Evolutionary conservation across 2,329 filamentous ascomycete genomes (phyloP).

Genomic region (Paracoccidioides lutzii): DNA sequence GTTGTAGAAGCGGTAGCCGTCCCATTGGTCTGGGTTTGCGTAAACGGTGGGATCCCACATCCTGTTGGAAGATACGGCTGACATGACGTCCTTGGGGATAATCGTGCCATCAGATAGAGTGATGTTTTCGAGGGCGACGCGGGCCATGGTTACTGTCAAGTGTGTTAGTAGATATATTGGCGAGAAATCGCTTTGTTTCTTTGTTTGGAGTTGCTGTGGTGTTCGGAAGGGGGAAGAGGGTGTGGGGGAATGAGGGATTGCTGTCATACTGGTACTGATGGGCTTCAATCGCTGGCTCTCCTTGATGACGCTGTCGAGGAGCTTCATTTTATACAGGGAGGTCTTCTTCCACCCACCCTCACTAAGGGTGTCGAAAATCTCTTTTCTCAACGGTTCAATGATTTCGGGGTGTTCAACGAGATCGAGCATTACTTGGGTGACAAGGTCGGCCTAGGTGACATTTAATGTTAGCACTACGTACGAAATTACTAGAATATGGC

Average conservation of each 20-base stretch:
- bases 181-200: neutral
- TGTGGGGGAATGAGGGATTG: neutral
- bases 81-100: constrained; percentile 19
- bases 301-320: constrained; percentile 26
- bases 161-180: neutral
- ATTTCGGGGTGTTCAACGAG: constrained; percentile 40
- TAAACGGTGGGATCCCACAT: constrained; percentile 20
- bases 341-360: constrained; percentile 27
- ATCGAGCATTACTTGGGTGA: constrained; percentile 41
- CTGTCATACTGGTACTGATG: constrained; percentile 15
- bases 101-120: constrained; percentile 19
- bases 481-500: neutral
- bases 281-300: constrained; percentile 21
- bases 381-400: constrained; percentile 39
- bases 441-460: constrained; percentile 14
- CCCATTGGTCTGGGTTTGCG: constrained; percentile 18
- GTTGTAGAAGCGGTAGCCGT: constrained; percentile 24
- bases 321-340: constrained; percentile 21
- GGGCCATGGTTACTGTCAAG: constrained; percentile 16
- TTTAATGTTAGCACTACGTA: neutral
- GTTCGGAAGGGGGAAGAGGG: neutral
- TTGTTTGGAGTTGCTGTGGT: neutral
- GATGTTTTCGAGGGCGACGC: constrained; percentile 14
- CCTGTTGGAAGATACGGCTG: constrained; percentile 16
- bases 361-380: constrained; percentile 31